Base-by-base conservation (phyloP, 1,284 basidiomycete genomes). In the Apiotrichum veenhuisii region DNA sequence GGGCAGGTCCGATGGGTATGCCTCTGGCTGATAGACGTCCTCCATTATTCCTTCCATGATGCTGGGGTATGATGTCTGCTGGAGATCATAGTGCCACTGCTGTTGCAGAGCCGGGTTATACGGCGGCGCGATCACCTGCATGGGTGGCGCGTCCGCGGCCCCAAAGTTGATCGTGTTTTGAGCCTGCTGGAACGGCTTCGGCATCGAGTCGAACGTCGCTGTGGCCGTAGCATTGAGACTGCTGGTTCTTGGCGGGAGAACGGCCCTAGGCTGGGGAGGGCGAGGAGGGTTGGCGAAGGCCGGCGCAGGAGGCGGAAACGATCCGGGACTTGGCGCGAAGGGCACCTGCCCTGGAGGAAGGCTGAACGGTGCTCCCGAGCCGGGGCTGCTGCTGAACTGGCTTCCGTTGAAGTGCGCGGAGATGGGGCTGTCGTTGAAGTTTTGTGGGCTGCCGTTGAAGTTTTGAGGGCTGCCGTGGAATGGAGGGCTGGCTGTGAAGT, bases 21-120 rank as follows among this genome's bases (percentile, higher is more conserved):
- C 62, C 15, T 72, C 67, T 2, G 74, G 70, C 30, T 71, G 64
- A 71, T 71, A 76, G 58, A 77, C 64, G 38, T 70, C 70, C 14
- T 66, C 59, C 38, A 59, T 58, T 23, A 67, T 59, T n/a, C 61
- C 70, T 14, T 66, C 59, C 38, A 59, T 58, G 26, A 67, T 59
- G 22, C 61, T 60, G 40, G 59, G 62, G 51, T 45, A 37, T 36
- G 42, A 10, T 20, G 44, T 11, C 33, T 48, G 55, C 42, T 56
- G 54, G 33, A 44, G 49, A 23, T 52, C 51, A 50, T 57, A 50
- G 37, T 46, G 44, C 49, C 53, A 55, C 53, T 55, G 45, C 33
- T 42, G 26, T 15, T 50, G 49, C 9, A 52, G 30, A 25, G 44
- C 50, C 5, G 55, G 55, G 44, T 52, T 52, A 30, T 47, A 47